A percentile compares a stretch with the other conserved stretches of the same genome.
These are phyloP conservation scores for Metschnikowia kunwiensis DNA, from an alignment of 805 yeast species.

Conservation along the genomic window DNA sequence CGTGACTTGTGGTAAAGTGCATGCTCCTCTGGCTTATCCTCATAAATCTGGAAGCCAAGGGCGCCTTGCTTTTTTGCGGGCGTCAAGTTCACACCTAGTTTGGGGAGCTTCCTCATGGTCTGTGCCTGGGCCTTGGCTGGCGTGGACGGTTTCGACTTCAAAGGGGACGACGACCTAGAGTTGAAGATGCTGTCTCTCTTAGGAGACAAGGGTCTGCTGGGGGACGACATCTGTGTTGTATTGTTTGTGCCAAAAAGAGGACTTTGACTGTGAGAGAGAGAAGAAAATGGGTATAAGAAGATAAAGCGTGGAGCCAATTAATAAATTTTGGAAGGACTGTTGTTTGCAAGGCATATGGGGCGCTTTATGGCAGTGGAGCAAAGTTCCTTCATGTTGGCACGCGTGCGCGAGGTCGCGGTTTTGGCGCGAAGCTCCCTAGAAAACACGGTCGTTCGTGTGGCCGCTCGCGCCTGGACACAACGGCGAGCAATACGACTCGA, in stretches of 20 bases:
- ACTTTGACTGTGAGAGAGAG: too few relatives aligned
- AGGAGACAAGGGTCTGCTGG: conserved; percentile 17
- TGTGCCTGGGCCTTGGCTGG: conserved; percentile 14
- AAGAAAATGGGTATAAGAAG: background rate
- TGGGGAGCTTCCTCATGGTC: conserved; percentile 13
- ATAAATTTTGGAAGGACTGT: background rate
- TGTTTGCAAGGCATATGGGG: background rate
- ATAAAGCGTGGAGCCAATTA: background rate
- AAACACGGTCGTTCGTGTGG: conserved; percentile 5
- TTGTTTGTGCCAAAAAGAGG: too few relatives aligned
- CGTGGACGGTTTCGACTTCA: conserved; percentile 14
- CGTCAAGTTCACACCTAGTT: conserved; percentile 8
- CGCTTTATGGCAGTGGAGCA: conserved; percentile 2
- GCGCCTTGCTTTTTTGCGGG: conserved; percentile 3
- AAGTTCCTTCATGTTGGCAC: conserved; percentile 5
- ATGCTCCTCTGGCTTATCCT: conserved; percentile 16
- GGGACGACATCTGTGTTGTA: conserved; percentile 18
- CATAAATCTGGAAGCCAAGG: conserved; percentile 18
- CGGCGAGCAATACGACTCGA: too few relatives aligned
- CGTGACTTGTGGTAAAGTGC: conserved; percentile 14
- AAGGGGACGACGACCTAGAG: conserved; percentile 18
- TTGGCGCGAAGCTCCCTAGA: background rate
- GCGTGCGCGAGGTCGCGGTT: conserved; percentile 7
- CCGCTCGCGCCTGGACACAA: conserved; percentile 1
- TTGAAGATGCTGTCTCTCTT: conserved; percentile 17